Evolutionary conservation across 306 rosid genomes (phyloP).

Genomic region (Sphenostylis stenocarpa): DNA sequence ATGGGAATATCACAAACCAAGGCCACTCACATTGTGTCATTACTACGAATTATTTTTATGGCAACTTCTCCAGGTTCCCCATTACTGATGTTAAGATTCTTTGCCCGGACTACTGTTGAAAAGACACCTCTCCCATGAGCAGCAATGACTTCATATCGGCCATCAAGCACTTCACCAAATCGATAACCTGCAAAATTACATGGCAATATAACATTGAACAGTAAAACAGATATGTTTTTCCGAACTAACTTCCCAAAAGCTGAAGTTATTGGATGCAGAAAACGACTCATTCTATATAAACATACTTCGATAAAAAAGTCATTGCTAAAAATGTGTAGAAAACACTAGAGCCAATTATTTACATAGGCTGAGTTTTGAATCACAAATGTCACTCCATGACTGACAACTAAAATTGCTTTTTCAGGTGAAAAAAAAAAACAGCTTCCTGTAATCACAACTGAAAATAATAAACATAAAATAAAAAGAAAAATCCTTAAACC

Average conservation of each 20-base stretch:
- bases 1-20: neutral
- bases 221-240: neutral
- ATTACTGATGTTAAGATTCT: constrained; percentile 62
- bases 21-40: constrained; percentile 84
- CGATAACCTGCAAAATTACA: constrained; percentile 67
- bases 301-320: neutral
- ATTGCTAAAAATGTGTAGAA: neutral
- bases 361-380: neutral
- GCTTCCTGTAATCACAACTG: neutral
- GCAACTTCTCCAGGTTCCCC: constrained; percentile 99
- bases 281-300: neutral
- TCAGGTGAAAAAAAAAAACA: neutral
- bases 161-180: constrained; percentile 89
- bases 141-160: constrained; percentile 87
- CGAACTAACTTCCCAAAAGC: neutral
- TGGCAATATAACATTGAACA: constrained; percentile 18
- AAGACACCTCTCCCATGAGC: constrained; percentile 98
- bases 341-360: neutral
- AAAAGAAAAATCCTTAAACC: neutral
- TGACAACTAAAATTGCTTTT: neutral
- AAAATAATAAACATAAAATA: neutral
- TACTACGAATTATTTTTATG: constrained; percentile 88
- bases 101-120: constrained; percentile 95
- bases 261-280: neutral
- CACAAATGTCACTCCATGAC: neutral